Evolutionary conservation across 2,329 filamentous ascomycete species (phyloP), one percentile per base, ranked within the genome.

Genomic region (Penicillium sp.): DNA sequence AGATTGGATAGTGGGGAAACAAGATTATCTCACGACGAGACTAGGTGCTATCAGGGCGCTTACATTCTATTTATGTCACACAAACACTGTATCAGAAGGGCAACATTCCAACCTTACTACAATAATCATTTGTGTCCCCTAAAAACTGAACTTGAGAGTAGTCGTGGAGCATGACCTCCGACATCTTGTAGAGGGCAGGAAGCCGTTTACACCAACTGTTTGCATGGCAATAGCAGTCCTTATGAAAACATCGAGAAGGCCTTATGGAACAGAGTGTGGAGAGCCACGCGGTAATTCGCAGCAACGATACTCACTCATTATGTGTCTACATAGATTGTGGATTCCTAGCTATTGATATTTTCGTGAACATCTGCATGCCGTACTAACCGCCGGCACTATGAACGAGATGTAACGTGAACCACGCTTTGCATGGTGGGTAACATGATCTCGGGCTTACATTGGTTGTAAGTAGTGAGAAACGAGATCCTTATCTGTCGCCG

Each of bases 11-110:
- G 35, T 19, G 43, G 57, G 19, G 33, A 55, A 55, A n/a, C 19
- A 14, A 57, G 13, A 5, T 22, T 57, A 51, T 45, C 55, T 51
- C 35, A 35, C 51, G 28, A 42, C 33, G 28, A 11, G 26, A 3
- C 37, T 22, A 3, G 64, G 64, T 62, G 61, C 26, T 43, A 30
- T 4, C 13, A 59, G 42, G 61, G 67, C 67, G 67, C 66, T 65
- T 67, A 68, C 38, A 30, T 46, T 58, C 58, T 65, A 66, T 66
- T 62, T 62, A 65, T 61, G 65, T 68, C 53, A 51, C 49, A 64
- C 67, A 56, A 30, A 35, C 35, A 33, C 16, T 56, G 63, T 65
- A 52, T 60, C 60, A 65, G 53, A 40, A 33, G 55, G 35, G n/a
- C 48, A 25, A 2, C n/a, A 22, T 19, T 51, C 30, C 10, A 51